phyloP scores from a whole-genome alignment of 495 filamentous ascomycete genomes.

The Xylaria flabelliformis region DNA sequence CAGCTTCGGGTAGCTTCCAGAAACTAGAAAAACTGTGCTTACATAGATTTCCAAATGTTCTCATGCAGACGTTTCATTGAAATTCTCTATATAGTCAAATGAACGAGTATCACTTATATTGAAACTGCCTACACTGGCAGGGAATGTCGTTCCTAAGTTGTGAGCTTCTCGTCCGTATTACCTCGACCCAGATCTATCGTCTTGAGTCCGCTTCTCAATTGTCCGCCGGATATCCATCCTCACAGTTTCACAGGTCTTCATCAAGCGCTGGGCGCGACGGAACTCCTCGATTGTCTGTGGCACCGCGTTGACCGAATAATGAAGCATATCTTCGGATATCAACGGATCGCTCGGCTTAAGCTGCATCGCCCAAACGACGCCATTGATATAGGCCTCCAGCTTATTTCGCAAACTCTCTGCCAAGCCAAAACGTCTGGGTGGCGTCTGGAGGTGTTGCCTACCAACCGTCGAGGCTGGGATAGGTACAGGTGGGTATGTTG shows the following conservation, averaged over 20 bases:
- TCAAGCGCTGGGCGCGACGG: neutral
- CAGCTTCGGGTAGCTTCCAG: neutral
- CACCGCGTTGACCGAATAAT: neutral
- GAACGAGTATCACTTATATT: neutral
- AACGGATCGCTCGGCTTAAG: neutral
- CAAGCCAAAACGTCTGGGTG: neutral
- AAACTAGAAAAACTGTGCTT: neutral
- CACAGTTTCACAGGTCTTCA: neutral
- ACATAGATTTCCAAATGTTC: too few relatives aligned
- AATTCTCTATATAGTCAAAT: neutral
- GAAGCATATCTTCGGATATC: neutral
- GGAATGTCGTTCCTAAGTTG: neutral
- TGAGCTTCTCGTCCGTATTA: neutral
- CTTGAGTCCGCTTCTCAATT: slow-evolving; percentile 8
- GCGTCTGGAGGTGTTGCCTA: neutral
- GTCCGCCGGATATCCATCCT: slow-evolving; percentile 2
- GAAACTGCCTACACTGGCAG: neutral
- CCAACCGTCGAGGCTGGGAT: neutral
- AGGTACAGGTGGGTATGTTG: neutral
- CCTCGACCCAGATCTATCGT: neutral
- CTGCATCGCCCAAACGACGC: slow-evolving; percentile 1
- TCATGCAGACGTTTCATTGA: neutral
- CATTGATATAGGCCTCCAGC: slow-evolving; percentile 9
- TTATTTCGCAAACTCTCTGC: neutral
- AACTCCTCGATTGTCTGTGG: neutral